Conservation (phyloP, 1,284 basidiomycete species). For the Erythrobasidium hasegawianum region DNA sequence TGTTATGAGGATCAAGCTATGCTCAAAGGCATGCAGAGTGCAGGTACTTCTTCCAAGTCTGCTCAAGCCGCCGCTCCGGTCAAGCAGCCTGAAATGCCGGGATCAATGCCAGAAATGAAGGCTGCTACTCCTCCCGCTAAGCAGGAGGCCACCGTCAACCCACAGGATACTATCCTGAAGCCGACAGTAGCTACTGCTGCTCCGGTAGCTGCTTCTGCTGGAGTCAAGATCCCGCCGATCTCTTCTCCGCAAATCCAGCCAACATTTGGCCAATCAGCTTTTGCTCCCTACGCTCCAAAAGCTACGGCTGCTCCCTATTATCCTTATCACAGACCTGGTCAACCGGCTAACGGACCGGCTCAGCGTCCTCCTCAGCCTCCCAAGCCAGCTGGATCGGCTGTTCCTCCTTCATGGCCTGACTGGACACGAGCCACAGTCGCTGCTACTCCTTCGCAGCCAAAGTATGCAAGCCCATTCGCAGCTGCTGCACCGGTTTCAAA, state of each 20-base stretch:
- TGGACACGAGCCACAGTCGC: not conserved
- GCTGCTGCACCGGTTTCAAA: not conserved
- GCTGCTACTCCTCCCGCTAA: not conserved
- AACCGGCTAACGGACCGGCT: too few species aligned
- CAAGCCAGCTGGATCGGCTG: not conserved
- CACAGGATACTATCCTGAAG: not conserved
- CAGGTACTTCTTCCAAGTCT: too few species aligned
- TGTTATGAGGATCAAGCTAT: too few species aligned
- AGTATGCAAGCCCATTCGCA: not conserved
- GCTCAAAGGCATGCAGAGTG: too few species aligned
- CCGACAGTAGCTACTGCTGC: too few species aligned
- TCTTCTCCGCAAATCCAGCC: not conserved
- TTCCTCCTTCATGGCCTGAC: not conserved
- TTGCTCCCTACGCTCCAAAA: slow-evolving; percentile 3
- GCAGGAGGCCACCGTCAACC: not conserved
- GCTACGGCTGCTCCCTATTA: too few species aligned
- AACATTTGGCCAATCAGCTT: not conserved
- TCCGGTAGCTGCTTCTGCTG: too few species aligned
- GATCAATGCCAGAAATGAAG: not conserved
- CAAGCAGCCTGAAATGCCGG: not conserved
- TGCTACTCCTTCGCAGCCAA: not conserved
- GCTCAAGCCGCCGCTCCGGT: not conserved
- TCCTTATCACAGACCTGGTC: too few species aligned
- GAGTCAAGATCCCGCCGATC: not conserved
- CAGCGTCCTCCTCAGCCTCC: not conserved